phyloP scores from a whole-genome alignment of 1,284 basidiomycete species.

The Rhizoctonia solani region DNA sequence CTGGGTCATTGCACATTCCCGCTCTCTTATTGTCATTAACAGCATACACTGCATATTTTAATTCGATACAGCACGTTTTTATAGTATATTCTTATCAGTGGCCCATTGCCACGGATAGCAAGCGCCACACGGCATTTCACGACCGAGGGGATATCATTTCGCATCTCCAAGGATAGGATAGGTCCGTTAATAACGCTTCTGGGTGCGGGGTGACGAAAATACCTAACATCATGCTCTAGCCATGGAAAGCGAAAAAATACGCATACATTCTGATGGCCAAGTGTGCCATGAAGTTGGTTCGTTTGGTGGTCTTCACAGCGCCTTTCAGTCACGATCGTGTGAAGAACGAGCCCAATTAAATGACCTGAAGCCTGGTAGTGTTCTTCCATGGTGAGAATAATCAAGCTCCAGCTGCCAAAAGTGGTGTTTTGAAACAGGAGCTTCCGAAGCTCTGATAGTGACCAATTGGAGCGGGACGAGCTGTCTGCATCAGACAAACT shows the following conservation, averaged over 20 bases:
- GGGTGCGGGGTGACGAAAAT: not conserved
- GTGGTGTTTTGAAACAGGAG: slow-evolving; percentile 25
- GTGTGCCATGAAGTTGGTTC: not conserved
- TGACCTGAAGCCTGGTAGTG: not conserved
- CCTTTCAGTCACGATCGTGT: not conserved
- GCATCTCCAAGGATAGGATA: too few species aligned
- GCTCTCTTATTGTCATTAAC: not conserved
- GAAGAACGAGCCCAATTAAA: not conserved
- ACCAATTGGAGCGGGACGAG: not conserved
- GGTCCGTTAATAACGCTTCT: too few species aligned
- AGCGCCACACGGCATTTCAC: slow-evolving; percentile 11
- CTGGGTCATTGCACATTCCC: not conserved
- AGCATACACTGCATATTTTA: not conserved
- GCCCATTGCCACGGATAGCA: too few species aligned
- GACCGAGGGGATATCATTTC: too few species aligned
- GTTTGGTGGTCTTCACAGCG: not conserved
- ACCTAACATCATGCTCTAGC: not conserved
- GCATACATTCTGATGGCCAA: slow-evolving; percentile 12
- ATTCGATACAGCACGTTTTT: not conserved
- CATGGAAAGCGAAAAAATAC: not conserved
- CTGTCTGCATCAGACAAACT: not conserved
- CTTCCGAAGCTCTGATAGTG: slow-evolving; percentile 12
- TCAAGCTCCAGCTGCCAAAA: not conserved
- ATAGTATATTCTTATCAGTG: not conserved
- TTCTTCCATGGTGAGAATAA: slow-evolving; percentile 2